Evolutionary conservation across 169 alveolate species (phyloP), one percentile per base, ranked within the genome.

Genomic region (Cryptosporidium bovis): DNA sequence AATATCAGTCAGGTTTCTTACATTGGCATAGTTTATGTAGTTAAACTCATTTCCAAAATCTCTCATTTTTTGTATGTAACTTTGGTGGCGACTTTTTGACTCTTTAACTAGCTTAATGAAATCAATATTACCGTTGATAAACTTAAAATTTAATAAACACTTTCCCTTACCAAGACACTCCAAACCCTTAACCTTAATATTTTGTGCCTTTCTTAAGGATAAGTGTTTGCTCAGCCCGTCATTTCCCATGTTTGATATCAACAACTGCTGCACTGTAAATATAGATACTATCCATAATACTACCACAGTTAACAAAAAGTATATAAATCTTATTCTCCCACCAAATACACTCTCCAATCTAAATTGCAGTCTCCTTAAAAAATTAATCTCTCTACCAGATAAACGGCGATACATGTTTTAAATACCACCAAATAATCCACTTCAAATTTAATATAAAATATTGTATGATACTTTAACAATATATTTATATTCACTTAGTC

Each of bases 11-110:
- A 77, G 34, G 51, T 77, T 77, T 34, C 65, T 77, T 3, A 56
- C 71, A 77, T 77, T 77, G 7, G 71, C 87, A 18, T 77, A 77
- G 5, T 77, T 36, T 34, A 71, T 77, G 3, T 58, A 29, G 34
- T 77, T 60, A 46, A 40, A 36, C 2, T 62, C 64, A 10, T 65
- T 40, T 29, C 58, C 55, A 8, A 40, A 40, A 33, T 53, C 51
- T 60, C 71, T 77, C 36, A 77, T 40, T 60, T 62, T 77, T 10
- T 34, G 18, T 12, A 77, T 77, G 64, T 77, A 77, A n/a, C 87
- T 77, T 20, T 77, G 87, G 44, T 77, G 87, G 29, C 87, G 58
- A 34, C 65, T 48, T 24, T 77, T 40, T 13, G 87, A 77, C 50
- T 62, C 69, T 2, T 27, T 62, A 60, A 36, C 64, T 15, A 77